Evolutionary conservation across 2,329 filamentous ascomycete genomes (phyloP).

Genomic region (Lachnellula suecica): DNA sequence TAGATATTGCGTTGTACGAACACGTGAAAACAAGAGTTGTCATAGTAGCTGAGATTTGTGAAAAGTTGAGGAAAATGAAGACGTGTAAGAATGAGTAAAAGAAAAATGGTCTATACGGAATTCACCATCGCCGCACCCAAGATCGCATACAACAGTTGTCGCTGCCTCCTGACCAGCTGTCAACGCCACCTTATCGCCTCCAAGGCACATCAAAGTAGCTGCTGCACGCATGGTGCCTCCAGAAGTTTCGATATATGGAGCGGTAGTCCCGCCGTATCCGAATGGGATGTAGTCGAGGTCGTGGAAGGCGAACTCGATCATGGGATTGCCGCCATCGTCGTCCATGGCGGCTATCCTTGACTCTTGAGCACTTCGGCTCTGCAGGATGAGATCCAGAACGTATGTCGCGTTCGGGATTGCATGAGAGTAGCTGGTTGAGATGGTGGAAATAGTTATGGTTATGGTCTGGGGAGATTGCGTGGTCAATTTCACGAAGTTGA

Average conservation of each 20-base stretch:
- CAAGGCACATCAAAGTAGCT: constrained; percentile 22
- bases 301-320: constrained; percentile 28
- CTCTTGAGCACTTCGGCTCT: too few species aligned
- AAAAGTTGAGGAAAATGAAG: too few species aligned
- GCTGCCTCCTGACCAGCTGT: constrained; percentile 5
- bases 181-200: neutral
- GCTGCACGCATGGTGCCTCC: constrained; percentile 24
- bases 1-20: too few species aligned
- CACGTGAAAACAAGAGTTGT: too few species aligned
- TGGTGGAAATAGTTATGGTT: too few species aligned
- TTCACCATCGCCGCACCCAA: constrained; percentile 24
- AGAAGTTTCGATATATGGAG: constrained; percentile 24
- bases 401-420: too few species aligned
- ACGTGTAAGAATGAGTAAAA: neutral
- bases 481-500: too few species aligned
- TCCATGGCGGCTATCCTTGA: constrained; percentile 16
- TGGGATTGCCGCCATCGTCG: constrained; percentile 15
- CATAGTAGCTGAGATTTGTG: too few species aligned
- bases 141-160: constrained; percentile 19
- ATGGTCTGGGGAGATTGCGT: too few species aligned
- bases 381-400: too few species aligned
- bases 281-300: constrained; percentile 26
- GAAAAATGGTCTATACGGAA: constrained; percentile 16
- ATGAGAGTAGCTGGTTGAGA: too few species aligned
- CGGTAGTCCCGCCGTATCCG: constrained; percentile 15